Evolutionary conservation across 345 rosid genomes (phyloP), one percentile per base, ranked within the genome.

Genomic region (Gossypium thurberi): DNA sequence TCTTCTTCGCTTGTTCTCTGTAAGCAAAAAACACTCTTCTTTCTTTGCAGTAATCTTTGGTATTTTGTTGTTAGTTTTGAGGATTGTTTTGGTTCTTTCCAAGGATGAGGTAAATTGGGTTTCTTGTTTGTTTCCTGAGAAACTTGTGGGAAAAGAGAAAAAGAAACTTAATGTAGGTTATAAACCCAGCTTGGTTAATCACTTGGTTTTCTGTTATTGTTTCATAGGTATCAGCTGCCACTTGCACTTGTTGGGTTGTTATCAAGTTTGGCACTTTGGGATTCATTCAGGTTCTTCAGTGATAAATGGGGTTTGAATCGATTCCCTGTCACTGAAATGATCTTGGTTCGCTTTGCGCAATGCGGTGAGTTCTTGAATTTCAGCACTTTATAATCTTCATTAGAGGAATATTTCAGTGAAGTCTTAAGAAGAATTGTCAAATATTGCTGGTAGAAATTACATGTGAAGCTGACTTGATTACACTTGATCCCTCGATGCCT

Each of bases 181-280:
- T 10, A 53, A 6, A 6, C 1, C 33, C 61, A 33, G 26, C 64
- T 56, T 52, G 1, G 23, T 20, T 59, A 60, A 18, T 65, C 12
- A 37, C 47, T 28, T 23, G 72, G 70, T 37, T 71, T 58, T n/a
- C 37, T 51, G 3, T 63, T 74, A 48, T 46, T 70, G 50, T 42
- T 59, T 78, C 80, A 40, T 62, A 92, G 98, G 82, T 95, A 95
- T 81, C 98, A 92, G 80, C 91, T 92, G 93, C 98, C 97, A 14
- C 84, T 91, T 70, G 91, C 99, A 56, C 92, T 95, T 65, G 81
- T 86, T 65, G 98, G 98, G 69, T 79, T 95, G 81, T 46, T 91
- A 64, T 87, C 89, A 66, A 83, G 97, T 79, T 87, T 95, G 86
- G 96, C 89, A 7, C 77, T 95, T 69, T 95, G 98, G 99, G 98